Evolutionary conservation across 805 yeast species (phyloP).

Genomic region (Candida hispaniensis): DNA sequence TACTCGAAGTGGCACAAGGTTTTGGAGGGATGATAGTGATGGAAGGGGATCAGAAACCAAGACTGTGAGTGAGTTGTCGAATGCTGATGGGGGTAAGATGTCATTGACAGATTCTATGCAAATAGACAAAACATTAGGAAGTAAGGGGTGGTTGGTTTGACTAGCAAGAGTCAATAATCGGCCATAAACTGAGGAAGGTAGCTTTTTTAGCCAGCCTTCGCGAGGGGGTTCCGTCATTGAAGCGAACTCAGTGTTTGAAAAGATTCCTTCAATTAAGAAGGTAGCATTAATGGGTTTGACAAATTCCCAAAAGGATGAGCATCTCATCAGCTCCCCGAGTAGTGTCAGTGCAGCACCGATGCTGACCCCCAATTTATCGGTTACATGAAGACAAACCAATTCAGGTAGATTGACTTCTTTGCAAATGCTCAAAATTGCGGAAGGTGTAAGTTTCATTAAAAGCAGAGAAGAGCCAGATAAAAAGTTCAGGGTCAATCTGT

Average conservation of each 20-base stretch:
- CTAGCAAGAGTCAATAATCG: conserved; percentile 4
- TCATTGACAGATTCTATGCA: too few relatives aligned
- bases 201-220: conserved; percentile 3
- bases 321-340: conserved; percentile 8
- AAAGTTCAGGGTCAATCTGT: conserved; percentile 7
- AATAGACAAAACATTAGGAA: conserved; percentile 1
- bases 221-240: conserved; percentile 1
- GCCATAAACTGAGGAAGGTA: conserved; percentile 1
- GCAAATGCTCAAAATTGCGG: conserved; percentile 6
- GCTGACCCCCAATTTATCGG: background rate
- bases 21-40: too few relatives aligned
- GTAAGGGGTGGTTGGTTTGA: conserved; percentile 1
- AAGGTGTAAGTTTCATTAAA: conserved; percentile 5
- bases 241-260: conserved; percentile 6
- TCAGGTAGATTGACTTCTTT: conserved; percentile 4
- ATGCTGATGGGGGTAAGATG: too few relatives aligned
- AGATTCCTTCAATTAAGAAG: conserved; percentile 9
- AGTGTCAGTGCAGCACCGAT: conserved; percentile 7
- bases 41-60: conserved; percentile 2
- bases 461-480: conserved; percentile 4
- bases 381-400: conserved; percentile 2
- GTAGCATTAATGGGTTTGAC: conserved; percentile 8
- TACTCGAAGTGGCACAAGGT: too few relatives aligned
- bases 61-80: too few relatives aligned
- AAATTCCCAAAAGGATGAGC: conserved; percentile 7